Evolutionary conservation across 2,329 filamentous ascomycete species (phyloP), one percentile per base, ranked within the genome.

Genomic region (Colletotrichum abscissum): DNA sequence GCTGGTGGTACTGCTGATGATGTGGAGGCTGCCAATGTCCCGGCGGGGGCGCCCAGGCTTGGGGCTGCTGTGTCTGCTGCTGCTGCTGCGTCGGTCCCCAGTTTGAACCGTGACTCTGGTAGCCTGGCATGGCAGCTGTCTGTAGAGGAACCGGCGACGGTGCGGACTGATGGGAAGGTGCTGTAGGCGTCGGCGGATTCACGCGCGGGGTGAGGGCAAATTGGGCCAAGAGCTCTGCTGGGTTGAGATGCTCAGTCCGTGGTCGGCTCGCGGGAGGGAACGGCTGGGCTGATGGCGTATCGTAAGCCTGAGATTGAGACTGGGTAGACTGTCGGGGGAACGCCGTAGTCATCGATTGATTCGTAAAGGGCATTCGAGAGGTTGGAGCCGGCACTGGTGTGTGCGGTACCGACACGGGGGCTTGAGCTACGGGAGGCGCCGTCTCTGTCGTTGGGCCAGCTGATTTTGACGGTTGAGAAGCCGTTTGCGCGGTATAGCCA

Each of bases 191-290:
- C 16, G 71, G 71, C 9, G 71, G 67, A 28, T 73, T 70, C 71
- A 73, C 62, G 26, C 71, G 71, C 24, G 71, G 71, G n/a, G 70
- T 67, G 19, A 67, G 70, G 11, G 71, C 71, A 62, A 73, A 71
- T 33, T 73, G 71, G 24, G 67, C 71, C 19, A 73, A 24, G 22
- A 73, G 62, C 35, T 73, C 71, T 8, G 71, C 71, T 5, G 71
- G 71, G 38, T 73, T 73, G 46, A 73, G 42, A 28, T 73, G 71
- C 56, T 73, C 71, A n/a, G 71, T 62, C 14, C 28, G 35, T 26
- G 62, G 8, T 4, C 70, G 71, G 3, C 46, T 57, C 49, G 62
- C 8, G 19, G 55, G 42, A 11, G 63, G 6, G 16, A 49, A 49
- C 19, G 33, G 70, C 33, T 63, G 70, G 33, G 22, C 24, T 33